These are phyloP conservation scores for Torulaspora gathmanii DNA, from an alignment of 805 yeast genomes.

Conservation along the genomic window DNA sequence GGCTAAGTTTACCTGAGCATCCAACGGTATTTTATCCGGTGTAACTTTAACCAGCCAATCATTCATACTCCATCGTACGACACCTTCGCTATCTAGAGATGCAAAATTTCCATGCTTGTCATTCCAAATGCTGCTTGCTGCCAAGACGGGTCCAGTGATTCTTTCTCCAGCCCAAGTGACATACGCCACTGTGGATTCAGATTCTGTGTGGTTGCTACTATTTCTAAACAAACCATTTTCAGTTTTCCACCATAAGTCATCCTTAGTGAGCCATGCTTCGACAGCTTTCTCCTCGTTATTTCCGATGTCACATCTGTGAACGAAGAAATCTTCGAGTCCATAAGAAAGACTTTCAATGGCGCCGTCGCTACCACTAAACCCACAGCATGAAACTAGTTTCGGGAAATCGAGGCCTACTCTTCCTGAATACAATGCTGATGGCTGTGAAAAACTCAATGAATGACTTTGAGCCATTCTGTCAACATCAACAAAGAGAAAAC, in stretches of 20 bases:
- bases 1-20: constrained; percentile 4
- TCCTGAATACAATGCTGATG: constrained; percentile 9
- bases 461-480: not conserved
- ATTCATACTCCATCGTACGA: constrained; percentile 10
- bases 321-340: constrained; percentile 9
- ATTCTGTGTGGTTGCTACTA: constrained; percentile 1
- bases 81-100: constrained; percentile 7
- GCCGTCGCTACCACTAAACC: constrained; percentile 14
- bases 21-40: constrained; percentile 3
- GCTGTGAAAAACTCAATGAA: not conserved
- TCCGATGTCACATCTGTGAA: not conserved
- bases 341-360: constrained; percentile 8
- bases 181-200: constrained; percentile 1
- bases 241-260: constrained; percentile 16
- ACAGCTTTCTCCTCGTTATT: not conserved
- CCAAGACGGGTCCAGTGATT: constrained; percentile 1
- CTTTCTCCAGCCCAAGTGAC: constrained; percentile 7
- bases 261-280: constrained; percentile 10
- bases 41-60: not conserved
- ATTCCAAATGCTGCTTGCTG: constrained; percentile 5
- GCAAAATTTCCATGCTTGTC: constrained; percentile 11
- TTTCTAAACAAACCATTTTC: constrained; percentile 7
- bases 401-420: constrained; percentile 8
- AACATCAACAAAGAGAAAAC: constrained; percentile 3
- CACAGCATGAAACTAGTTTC: constrained; percentile 12